Base-by-base conservation (phyloP, 164 flowering plant species). In the Akebia trifoliata region DNA sequence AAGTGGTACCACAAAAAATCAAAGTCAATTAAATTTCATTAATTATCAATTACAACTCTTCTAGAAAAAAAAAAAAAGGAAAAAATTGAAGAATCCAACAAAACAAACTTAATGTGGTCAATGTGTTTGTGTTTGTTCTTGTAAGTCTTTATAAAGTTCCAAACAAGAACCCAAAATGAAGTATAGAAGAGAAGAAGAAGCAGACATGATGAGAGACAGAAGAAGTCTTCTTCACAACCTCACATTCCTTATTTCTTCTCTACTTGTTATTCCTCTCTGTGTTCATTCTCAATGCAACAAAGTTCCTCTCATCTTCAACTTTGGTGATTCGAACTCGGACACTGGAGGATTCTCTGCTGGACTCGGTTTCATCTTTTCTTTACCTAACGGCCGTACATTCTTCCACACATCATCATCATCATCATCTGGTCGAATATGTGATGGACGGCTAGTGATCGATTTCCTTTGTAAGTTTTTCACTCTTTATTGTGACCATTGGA, bases 301-400 rank as follows among this genome's bases (percentile, higher is more conserved):
- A 21, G 20, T 50, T 8, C 80, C 80, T 0, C 46, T 67, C 11
- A 60, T 77, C 28, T 62, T 75, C 61, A 75, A 63, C 63, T 80
- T 77, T 30, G 78, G 84, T 8, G 80, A 77, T 51, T 77, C 80
- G 11, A 77, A 77, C 54, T 80, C 75, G 1, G 84, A 80, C 67
- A 77, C 78, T 1, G 81, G 81, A 4, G 81, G 76, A 7, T 49
- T 62, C n/a, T 50, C 59, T 0, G 74, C 72, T 6, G 76, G 72
- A 20, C 40, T 53, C 17, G 80, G 80, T 21, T 56, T 73, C 26
- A 61, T 59, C 28, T 50, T 69, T 26, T 67, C 61, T 20, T 66
- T 52, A 7, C 76, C 84, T 12, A 56, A 68, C 36, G 81, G 81
- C 39, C 65, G 74, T 10, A 59, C 54, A 12, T 80, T 75, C 59